Conservation (phyloP, 2,329 filamentous ascomycete genomes). For the Calonectria henricotiae region DNA sequence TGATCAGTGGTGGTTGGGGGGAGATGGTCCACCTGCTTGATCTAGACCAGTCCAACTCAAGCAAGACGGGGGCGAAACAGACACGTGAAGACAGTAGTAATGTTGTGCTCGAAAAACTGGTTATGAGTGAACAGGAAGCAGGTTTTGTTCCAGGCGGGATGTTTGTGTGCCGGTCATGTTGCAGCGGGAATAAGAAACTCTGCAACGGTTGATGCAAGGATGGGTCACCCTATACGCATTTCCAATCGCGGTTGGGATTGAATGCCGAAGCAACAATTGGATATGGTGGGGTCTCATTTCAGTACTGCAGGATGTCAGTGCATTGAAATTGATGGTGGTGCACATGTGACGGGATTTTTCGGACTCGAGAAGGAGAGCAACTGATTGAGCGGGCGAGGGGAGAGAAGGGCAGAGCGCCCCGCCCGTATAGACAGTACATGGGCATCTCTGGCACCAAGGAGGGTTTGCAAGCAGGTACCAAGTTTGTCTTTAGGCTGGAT, state of each 20-base stretch:
- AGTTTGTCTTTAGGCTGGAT: constrained; percentile 5
- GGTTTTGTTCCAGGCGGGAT: constrained; percentile 13
- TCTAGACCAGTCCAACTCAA: background rate
- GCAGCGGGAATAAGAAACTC: constrained; percentile 29
- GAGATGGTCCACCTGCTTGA: constrained; percentile 3
- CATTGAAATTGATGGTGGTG: constrained; percentile 3
- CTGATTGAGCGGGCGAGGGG: background rate
- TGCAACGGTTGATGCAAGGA: constrained; percentile 31
- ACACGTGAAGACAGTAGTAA: background rate
- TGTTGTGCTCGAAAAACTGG: constrained; percentile 1
- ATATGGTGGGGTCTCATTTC: constrained; percentile 7
- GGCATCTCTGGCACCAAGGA: background rate
- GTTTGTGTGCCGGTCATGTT: constrained; percentile 11
- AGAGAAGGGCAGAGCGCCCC: constrained; percentile 2
- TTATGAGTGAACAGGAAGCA: constrained; percentile 5
- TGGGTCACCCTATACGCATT: background rate
- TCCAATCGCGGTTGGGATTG: constrained; percentile 10
- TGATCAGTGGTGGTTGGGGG: background rate
- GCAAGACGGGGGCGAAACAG: background rate
- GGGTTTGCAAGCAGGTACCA: constrained; percentile 17
- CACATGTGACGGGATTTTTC: constrained; percentile 22
- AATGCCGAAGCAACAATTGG: constrained; percentile 24
- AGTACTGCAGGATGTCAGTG: background rate
- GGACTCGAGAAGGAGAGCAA: background rate
- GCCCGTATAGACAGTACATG: background rate